Base-by-base conservation (phyloP, 1,284 basidiomycete species). In the Irpex sp. region DNA sequence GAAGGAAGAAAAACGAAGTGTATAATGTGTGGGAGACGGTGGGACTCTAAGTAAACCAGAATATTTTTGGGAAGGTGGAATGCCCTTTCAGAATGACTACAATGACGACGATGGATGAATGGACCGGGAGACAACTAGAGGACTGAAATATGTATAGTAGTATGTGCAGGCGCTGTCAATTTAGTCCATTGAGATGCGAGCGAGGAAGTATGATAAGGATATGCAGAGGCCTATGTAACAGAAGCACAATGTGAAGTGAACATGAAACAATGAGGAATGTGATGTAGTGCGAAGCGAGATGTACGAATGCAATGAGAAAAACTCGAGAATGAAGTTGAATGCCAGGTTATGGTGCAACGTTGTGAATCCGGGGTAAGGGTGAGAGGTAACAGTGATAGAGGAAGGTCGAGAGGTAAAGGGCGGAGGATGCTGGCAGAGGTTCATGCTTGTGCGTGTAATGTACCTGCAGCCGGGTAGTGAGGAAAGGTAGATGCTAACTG, bases 151-250 rank as follows among this genome's bases (percentile, higher is more conserved):
- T 8, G 54, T 17, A 11, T 13, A 36, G 51, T n/a, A n/a, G 19
- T 26, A 17, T 19, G 9, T 56, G 54, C 54, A 11, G 37, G 7
- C 7, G 7, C 13, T 2, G 26, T 17, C 17, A 8, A 34, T 26
- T 56, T 52, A n/a, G 54, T 56, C 54, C 54, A 36, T 34, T 56
- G 54, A 56, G 49, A 56, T 56, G 54, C 54, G 54, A 56, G 54
- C 54, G 54, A 56, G 9, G 54, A 19, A 26, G 54, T 56, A 56
- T 26, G 54, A 26, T 26, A 19, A 17, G n/a, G 17, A 44, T 44
- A 44, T 44, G 15, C 26, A 17, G 11, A 56, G 9, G 8, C 31
- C 11, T 9, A 56, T 56, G 54, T 36, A 56, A 56, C 26, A 56
- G 40, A 44, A 36, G 31, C 17, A 36, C 11, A 15, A 26, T 15